Conservation (phyloP, 2,329 filamentous ascomycete species). For the Didymella sp. region DNA sequence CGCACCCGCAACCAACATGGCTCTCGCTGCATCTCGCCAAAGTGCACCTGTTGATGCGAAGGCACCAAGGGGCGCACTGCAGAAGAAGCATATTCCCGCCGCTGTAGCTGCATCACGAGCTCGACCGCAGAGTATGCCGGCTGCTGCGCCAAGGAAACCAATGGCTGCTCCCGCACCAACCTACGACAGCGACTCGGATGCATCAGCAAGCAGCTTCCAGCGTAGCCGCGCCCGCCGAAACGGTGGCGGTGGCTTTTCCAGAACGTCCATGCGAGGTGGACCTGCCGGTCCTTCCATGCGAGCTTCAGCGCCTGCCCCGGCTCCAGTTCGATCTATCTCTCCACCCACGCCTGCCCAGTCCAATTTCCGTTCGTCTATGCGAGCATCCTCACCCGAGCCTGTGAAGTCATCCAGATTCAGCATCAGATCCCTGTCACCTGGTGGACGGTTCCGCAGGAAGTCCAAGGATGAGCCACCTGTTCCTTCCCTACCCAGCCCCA, state of each 20-base stretch:
- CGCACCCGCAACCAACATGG: constrained; percentile 33
- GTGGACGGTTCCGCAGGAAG: constrained; percentile 59
- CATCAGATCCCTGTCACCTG: constrained; percentile 73
- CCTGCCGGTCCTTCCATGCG: constrained; percentile 42
- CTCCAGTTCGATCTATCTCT: constrained; percentile 51
- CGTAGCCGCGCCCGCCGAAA: constrained; percentile 57
- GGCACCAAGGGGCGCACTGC: constrained; percentile 46
- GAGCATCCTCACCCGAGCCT: constrained; percentile 43
- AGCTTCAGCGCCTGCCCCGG: constrained; percentile 29
- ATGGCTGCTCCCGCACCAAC: constrained; percentile 35
- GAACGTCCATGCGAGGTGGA: constrained; percentile 74
- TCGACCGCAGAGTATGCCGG: constrained; percentile 40
- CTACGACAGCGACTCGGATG: constrained; percentile 53
- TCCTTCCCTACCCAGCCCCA: constrained; percentile 4
- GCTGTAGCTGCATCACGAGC: constrained; percentile 27
- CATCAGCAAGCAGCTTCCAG: constrained; percentile 76
- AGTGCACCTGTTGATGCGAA: constrained; percentile 38
- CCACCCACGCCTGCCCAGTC: constrained; percentile 40
- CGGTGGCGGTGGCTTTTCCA: constrained; percentile 61
- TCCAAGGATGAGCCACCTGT: constrained; percentile 19
- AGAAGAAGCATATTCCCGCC: constrained; percentile 50
- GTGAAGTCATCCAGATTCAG: constrained; percentile 65
- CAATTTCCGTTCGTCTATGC: constrained; percentile 44
- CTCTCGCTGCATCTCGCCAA: constrained; percentile 46
- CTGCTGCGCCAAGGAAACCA: constrained; percentile 21